phyloP scores from a whole-genome alignment of 2,329 filamentous ascomycete species.

The Claviceps purpurea region DNA sequence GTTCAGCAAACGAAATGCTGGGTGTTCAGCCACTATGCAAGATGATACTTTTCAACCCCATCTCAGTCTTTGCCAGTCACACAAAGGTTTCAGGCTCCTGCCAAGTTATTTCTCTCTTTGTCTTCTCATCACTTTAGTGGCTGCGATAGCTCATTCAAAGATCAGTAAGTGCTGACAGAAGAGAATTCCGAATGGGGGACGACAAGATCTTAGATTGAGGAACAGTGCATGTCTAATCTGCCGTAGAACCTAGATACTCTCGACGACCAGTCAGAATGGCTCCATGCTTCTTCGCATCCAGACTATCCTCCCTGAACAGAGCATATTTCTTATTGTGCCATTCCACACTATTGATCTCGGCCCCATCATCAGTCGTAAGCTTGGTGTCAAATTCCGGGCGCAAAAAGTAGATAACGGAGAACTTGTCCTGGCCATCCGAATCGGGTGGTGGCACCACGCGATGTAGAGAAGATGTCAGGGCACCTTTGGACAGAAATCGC shows the following conservation, averaged over 20 bases:
- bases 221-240: not conserved
- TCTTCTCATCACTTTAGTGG: no score
- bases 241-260: conserved; percentile 8
- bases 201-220: no score
- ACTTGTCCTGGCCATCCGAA: conserved; percentile 8
- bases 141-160: no score
- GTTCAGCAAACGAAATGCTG: no score
- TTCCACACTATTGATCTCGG: conserved; percentile 8
- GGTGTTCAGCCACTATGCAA: no score
- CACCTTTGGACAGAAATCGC: conserved; percentile 7
- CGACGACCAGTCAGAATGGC: conserved; percentile 8
- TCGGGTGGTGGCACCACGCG: conserved; percentile 10
- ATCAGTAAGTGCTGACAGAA: no score
- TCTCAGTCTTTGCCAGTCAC: no score
- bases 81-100: no score
- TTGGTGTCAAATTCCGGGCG: conserved; percentile 11
- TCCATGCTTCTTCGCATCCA: conserved; percentile 8
- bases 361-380: conserved; percentile 8
- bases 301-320: conserved; percentile 9
- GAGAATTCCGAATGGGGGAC: no score
- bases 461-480: conserved; percentile 9
- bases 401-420: conserved; percentile 11
- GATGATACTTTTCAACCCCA: no score
- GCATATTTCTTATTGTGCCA: conserved; percentile 12
- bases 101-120: no score